These are phyloP conservation scores for Leptomonas pyrrhocoris DNA, from an alignment of 208 protist species.

Conservation along the genomic window DNA sequence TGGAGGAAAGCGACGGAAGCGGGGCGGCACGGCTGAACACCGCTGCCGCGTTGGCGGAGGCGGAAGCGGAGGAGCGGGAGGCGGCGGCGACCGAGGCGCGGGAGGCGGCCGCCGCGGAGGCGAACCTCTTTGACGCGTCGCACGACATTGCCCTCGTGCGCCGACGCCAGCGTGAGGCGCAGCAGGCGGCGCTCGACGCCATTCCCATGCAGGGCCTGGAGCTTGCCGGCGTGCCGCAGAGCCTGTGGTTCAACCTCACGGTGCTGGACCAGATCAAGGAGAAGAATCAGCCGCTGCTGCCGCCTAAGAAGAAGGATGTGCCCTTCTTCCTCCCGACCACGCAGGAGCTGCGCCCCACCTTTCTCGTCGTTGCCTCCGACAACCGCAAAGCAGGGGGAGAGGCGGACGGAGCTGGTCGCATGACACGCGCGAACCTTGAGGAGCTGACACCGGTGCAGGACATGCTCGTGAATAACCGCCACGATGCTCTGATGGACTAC, in stretches of 20 bases:
- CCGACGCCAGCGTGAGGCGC: slow-evolving; percentile 36
- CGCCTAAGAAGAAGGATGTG: slow-evolving; percentile 90
- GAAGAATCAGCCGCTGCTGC: slow-evolving; percentile 88
- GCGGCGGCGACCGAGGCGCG: slow-evolving; percentile 30
- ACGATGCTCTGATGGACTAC: slow-evolving; percentile 69
- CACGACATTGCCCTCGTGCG: slow-evolving; percentile 66
- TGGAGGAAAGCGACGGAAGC: slow-evolving; percentile 27
- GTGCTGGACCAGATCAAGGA: slow-evolving; percentile 90
- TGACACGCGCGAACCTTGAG: slow-evolving; percentile 40
- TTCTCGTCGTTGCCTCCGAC: slow-evolving; percentile 68
- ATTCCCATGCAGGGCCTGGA: slow-evolving; percentile 66
- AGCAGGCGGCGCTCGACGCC: slow-evolving; percentile 52
- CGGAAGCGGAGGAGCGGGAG: slow-evolving; percentile 28
- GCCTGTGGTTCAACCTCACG: slow-evolving; percentile 82
- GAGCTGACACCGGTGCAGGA: slow-evolving; percentile 64
- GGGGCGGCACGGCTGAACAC: neutral
- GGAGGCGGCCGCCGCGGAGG: slow-evolving; percentile 39
- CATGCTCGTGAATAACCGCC: slow-evolving; percentile 57
- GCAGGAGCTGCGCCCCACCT: slow-evolving; percentile 83
- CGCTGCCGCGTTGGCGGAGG: slow-evolving; percentile 16
- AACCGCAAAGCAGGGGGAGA: slow-evolving; percentile 13
- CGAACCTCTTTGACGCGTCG: slow-evolving; percentile 67
- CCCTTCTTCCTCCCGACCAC: slow-evolving; percentile 91
- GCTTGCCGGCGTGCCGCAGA: slow-evolving; percentile 71
- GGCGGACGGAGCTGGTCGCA: slow-evolving; percentile 6